Conservation (phyloP, 1,139 yeast species). For the Martiniozyma asiatica region DNA sequence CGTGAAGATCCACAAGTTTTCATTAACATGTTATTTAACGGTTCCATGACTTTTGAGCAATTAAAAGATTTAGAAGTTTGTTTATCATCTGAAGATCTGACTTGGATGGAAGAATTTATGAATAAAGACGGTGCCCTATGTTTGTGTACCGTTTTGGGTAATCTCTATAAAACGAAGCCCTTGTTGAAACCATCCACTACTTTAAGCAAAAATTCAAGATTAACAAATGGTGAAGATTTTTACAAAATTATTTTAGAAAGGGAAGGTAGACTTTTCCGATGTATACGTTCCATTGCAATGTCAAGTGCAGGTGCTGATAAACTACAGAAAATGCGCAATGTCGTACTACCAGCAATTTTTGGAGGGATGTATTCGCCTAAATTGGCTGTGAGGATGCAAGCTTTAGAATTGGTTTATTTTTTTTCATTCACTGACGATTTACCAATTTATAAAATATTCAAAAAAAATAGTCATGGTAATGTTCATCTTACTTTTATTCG, state of each 20-base stretch:
- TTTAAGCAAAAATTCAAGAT: conserved; percentile 7
- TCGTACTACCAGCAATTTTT: conserved; percentile 46
- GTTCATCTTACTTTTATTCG: conserved; percentile 36
- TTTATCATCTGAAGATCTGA: conserved; percentile 79
- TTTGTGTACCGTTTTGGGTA: conserved; percentile 40
- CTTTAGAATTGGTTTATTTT: conserved; percentile 60
- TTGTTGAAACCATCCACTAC: no score
- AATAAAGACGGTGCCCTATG: conserved; percentile 86
- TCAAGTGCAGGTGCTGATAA: conserved; percentile 40
- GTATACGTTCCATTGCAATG: conserved; percentile 51
- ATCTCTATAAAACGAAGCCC: conserved; percentile 22
- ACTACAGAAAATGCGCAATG: conserved; percentile 28
- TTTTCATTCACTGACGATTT: conserved; percentile 29
- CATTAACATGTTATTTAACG: conserved; percentile 62
- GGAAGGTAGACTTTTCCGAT: conserved; percentile 48
- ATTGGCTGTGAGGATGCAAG: conserved; percentile 66
- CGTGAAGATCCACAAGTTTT: conserved; percentile 28
- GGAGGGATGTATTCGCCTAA: conserved; percentile 52
- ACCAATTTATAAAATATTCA: conserved; percentile 52
- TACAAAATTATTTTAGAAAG: conserved; percentile 32
- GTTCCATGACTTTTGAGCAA: conserved; percentile 56
- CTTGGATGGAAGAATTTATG: conserved; percentile 77
- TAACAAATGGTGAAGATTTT: conserved; percentile 25
- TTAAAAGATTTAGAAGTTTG: conserved; percentile 84
- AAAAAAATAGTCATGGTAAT: conserved; percentile 46